Conservation (phyloP, 192 early-diverging fungal species). For the Borealophlyctis nickersoniae region DNA sequence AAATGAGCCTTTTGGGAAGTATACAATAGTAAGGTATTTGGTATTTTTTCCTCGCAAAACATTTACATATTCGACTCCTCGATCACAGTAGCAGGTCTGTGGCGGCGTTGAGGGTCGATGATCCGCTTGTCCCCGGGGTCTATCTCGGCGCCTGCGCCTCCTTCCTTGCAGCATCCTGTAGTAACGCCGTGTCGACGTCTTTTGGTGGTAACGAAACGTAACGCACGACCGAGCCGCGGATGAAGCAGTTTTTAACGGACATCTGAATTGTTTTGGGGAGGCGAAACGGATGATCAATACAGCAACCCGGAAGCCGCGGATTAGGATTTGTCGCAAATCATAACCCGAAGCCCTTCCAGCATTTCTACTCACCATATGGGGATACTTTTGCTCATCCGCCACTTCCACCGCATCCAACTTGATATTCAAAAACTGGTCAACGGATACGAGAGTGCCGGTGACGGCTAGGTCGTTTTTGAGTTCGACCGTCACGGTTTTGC, state of each 20-base stretch:
- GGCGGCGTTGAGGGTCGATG: too few relatives aligned
- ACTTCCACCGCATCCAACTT: conserved; percentile 92
- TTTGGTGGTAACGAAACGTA: conserved; percentile 88
- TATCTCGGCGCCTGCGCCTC: conserved; percentile 65
- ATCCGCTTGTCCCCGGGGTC: too few relatives aligned
- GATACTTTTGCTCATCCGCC: conserved; percentile 76
- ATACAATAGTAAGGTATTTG: too few relatives aligned
- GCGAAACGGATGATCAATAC: too few relatives aligned
- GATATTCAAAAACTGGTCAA: conserved; percentile 99
- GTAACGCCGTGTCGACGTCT: conserved; percentile 87
- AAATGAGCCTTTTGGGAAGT: too few relatives aligned
- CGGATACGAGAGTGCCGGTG: conserved; percentile 87
- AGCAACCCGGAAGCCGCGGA: too few relatives aligned
- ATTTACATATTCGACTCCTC: too few relatives aligned
- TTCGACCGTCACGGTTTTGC: conserved; percentile 92
- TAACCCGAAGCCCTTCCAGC: too few relatives aligned
- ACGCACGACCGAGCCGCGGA: conserved; percentile 97
- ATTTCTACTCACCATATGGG: conserved; percentile 90
- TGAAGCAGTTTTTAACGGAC: conserved; percentile 98
- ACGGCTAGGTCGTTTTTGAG: conserved; percentile 98
- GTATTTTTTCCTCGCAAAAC: too few relatives aligned
- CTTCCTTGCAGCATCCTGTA: conserved; percentile 94
- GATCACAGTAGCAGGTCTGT: too few relatives aligned
- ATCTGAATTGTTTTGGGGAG: too few relatives aligned
- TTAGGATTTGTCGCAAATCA: too few relatives aligned